Conservation (phyloP, 306 rosid species). For the Acmispon strigosus region DNA sequence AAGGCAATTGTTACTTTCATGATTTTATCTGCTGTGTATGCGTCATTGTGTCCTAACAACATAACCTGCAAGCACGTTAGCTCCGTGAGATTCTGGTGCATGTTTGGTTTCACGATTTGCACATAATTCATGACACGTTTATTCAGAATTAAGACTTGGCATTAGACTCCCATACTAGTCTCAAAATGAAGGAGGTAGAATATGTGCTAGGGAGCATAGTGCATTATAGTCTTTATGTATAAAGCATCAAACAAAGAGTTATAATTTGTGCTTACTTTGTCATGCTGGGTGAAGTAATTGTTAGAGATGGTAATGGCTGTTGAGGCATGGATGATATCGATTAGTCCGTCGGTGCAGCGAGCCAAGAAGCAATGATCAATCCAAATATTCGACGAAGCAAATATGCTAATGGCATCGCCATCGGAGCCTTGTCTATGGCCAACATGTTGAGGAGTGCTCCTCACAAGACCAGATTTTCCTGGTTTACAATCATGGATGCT, state of each 20-base stretch:
- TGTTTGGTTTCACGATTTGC: too few relatives aligned
- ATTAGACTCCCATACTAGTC: too few relatives aligned
- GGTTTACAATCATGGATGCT: conserved; percentile 76
- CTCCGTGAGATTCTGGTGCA: too few relatives aligned
- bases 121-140: too few relatives aligned
- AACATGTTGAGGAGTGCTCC: conserved; percentile 48
- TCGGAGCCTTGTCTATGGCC: conserved; percentile 64
- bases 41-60: conserved; percentile 74
- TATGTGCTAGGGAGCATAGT: too few relatives aligned
- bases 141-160: too few relatives aligned
- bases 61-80: conserved; percentile 46
- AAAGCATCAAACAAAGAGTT: too few relatives aligned
- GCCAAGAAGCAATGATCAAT: conserved; percentile 71
- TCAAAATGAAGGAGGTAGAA: too few relatives aligned
- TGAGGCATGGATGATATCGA: conserved; percentile 67
- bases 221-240: too few relatives aligned
- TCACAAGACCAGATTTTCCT: conserved; percentile 51
- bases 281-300: conserved; percentile 72
- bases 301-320: conserved; percentile 68
- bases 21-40: conserved; percentile 39
- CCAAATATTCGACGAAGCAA: conserved; percentile 63
- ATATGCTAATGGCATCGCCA: conserved; percentile 65
- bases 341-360: conserved; percentile 46
- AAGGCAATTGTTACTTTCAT: conserved; percentile 43
- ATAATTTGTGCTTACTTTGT: conserved; percentile 39